phyloP scores from a whole-genome alignment of 306 rosid species.

The Cucumis cinereus region DNA sequence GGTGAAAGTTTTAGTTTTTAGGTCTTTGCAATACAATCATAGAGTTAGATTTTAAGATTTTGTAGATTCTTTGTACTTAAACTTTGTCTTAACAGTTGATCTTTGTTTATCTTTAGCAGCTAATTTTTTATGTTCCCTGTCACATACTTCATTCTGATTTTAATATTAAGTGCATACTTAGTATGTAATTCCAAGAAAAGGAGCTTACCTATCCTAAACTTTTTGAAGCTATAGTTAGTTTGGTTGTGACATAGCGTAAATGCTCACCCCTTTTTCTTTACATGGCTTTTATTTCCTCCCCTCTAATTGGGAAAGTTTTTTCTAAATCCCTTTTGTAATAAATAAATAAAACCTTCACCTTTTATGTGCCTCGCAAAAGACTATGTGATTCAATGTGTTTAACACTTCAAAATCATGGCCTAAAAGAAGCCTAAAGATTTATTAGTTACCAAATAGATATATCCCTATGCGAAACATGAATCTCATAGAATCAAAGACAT shows the following conservation, averaged over 20 bases:
- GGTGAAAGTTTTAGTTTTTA: not conserved
- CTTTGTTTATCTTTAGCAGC: not conserved
- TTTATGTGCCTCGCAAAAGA: not conserved
- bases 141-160: not conserved
- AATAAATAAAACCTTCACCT: not conserved
- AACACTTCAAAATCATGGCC: not conserved
- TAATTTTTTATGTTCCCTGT: not conserved
- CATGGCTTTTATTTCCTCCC: no score
- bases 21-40: not conserved
- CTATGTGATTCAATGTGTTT: not conserved
- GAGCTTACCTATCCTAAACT: no score
- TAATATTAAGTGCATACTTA: not conserved
- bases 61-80: not conserved
- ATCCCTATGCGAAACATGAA: not conserved
- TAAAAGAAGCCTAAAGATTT: not conserved
- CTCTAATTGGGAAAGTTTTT: no score
- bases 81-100: not conserved
- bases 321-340: no score
- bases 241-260: no score
- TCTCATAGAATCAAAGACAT: not conserved
- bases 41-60: not conserved
- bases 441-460: not conserved
- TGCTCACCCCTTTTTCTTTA: no score
- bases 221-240: no score
- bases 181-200: not conserved